Base-by-base conservation (phyloP, 2,329 filamentous ascomycete species). In the Sporothrix curviconia region DNA sequence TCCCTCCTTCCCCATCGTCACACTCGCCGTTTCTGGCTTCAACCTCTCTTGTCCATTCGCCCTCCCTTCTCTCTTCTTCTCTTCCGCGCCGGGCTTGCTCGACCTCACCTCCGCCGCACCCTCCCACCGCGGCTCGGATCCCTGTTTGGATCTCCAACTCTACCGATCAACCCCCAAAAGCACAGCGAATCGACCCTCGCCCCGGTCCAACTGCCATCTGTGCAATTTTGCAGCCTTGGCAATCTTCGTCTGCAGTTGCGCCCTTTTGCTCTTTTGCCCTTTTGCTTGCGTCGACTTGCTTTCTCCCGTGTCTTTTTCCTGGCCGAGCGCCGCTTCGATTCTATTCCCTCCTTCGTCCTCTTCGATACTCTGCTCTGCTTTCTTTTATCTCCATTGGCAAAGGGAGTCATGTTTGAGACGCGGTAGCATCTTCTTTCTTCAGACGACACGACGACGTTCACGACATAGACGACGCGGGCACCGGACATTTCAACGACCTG, bases 121-220 rank as follows among this genome's bases (percentile, higher is more conserved):
- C 32, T 34, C 47, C 42, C 8, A 43, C 42, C n/a, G 46, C 46
- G 32, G 47, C 32, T 50, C 47, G 32, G 47, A 50, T 50, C 47
- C 32, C 12, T 50, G 47, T 50, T 37, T 50, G 32, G 47, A 50
- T 50, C 47, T 37, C 11, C 19, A 24, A 22, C n/a, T n/a, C n/a
- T 17, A 28, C 24, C 25, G 14, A 37, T 19, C 39, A 42, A 8
- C 17, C 39, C 17, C 19, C 9, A 37, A 37, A 50, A 28, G 34
- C 24, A 50, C 47, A 34, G 47, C 47, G 36, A 36, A 12, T 30
- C 32, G 36, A 34, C 37, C 32, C 32, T 37, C 37, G 24, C 47
- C 32, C 32, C 19, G 40, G 42, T 19, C 37, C n/a, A n/a, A n/a
- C 28, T 42, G 49, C 14, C 50, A 40, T 22, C 50, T n/a, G 5